phyloP scores from a whole-genome alignment of 1,284 basidiomycete genomes.

The Trichosporon inkin region DNA sequence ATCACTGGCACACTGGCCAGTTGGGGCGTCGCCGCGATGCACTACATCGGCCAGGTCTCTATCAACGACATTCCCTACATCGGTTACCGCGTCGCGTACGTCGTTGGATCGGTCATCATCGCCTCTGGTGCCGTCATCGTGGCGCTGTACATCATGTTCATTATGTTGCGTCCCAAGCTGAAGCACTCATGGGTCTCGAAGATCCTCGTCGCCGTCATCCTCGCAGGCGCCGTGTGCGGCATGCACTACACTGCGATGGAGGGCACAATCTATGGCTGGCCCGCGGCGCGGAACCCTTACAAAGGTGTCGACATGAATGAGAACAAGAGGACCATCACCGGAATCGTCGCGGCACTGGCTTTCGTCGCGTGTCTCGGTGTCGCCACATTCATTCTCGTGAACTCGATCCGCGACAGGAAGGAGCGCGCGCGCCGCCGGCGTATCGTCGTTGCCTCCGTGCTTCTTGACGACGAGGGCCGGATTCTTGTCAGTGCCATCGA shows the following conservation, averaged over 20 bases:
- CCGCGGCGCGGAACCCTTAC: slow-evolving; percentile 22
- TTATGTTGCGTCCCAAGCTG: slow-evolving; percentile 53
- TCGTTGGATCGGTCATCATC: slow-evolving; percentile 51
- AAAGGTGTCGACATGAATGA: slow-evolving; percentile 28
- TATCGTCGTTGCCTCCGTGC: slow-evolving; percentile 51
- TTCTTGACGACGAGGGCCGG: slow-evolving; percentile 49
- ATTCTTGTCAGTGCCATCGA: slow-evolving; percentile 51
- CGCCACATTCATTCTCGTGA: slow-evolving; percentile 46
- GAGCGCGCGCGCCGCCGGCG: slow-evolving; percentile 47
- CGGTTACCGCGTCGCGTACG: slow-evolving; percentile 45
- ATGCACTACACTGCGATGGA: slow-evolving; percentile 51
- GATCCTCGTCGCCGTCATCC: slow-evolving; percentile 47
- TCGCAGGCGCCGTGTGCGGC: slow-evolving; percentile 47
- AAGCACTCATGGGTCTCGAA: slow-evolving; percentile 52
- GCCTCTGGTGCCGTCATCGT: slow-evolving; percentile 50
- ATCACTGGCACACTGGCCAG: slow-evolving; percentile 51
- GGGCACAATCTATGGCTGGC: slow-evolving; percentile 47
- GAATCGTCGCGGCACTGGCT: slow-evolving; percentile 50
- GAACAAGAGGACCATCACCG: slow-evolving; percentile 48
- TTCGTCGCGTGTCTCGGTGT: slow-evolving; percentile 50
- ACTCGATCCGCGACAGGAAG: slow-evolving; percentile 41
- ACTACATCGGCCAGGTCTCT: slow-evolving; percentile 53
- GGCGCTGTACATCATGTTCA: slow-evolving; percentile 54
- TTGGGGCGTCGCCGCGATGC: slow-evolving; percentile 53
- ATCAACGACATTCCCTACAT: slow-evolving; percentile 51